Base-by-base conservation (phyloP, 192 early-diverging fungal genomes). In the Backusella circina region DNA sequence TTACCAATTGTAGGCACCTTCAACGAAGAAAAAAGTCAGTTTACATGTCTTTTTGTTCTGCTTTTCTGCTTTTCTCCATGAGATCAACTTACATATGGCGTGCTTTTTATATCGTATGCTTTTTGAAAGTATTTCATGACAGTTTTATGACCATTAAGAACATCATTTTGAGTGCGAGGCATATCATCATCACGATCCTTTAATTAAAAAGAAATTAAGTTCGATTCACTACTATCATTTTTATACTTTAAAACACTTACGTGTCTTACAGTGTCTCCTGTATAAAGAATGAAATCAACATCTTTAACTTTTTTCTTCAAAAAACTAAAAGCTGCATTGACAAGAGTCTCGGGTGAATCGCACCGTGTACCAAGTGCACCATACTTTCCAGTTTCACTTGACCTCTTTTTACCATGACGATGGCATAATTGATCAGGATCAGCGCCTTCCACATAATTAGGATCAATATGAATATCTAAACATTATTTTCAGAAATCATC, bases 381-480 rank as follows among this genome's bases (percentile, higher is more conserved):
- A 68, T 77, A 85, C 47, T 74, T 67, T 26, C 81, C 82, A 37
- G 77, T 77, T 26, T 35, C 77, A 38, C 80, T 83, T 0, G 75
- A 35, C 1, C 74, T 70, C 1, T 50, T 66, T 15, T 80, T 69
- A 13, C 30, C 32, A 7, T 67, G 67, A 33, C 77, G 74, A 65
- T 83, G 84, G 51, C 84, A 85, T 15, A 69, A 51, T 16, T 70
- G 18, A 8, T 65, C 23, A 39, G 82, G 82, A 70, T 80, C 74
- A n/a, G 82, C 78, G 10, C 70, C 51, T 5, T 64, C 71, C 30
- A 78, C 1, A 47, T 85, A 85, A 28, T 69, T 16, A 2, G 65
- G 41, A 74, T 85, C 84, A 10, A 85, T 10, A 51, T 85, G 84
- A 13, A 85, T 77, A 72, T 85, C 84, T 85, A 23, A 26, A 35